Evolutionary conservation across 805 yeast species (phyloP).

Genomic region (Teunomyces gatunensis): DNA sequence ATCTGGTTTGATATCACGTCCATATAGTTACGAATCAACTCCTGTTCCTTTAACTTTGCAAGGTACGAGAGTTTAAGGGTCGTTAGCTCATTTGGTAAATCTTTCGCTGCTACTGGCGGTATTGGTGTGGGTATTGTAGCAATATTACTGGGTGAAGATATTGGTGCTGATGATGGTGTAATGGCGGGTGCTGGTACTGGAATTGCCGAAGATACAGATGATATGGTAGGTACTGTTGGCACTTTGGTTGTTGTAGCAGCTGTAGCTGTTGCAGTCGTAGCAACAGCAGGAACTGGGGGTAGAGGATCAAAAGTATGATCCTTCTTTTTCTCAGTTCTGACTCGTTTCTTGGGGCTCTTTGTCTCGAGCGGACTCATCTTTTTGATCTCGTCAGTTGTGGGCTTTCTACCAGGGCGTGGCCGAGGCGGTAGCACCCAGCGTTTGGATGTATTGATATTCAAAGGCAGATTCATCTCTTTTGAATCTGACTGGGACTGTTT

Average conservation of each 20-base stretch:
- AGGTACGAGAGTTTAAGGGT: slow-evolving; percentile 32
- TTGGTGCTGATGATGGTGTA: neutral
- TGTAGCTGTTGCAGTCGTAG: neutral
- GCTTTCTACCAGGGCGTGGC: slow-evolving; percentile 43
- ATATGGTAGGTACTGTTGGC: neutral
- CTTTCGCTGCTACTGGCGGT: slow-evolving; percentile 3
- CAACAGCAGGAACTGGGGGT: neutral
- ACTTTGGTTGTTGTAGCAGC: neutral
- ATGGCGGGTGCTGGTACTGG: neutral
- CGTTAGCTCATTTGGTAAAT: slow-evolving; percentile 13
- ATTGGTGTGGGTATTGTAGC: slow-evolving; percentile 2
- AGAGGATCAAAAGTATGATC: neutral
- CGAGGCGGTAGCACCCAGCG: slow-evolving; percentile 42
- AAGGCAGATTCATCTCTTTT: slow-evolving; percentile 11
- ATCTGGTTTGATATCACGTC: slow-evolving; percentile 43
- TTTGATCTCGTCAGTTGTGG: slow-evolving; percentile 15
- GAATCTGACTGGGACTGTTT: slow-evolving; percentile 8
- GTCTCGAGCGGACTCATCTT: neutral
- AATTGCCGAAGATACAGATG: neutral
- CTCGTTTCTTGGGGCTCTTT: slow-evolving; percentile 6
- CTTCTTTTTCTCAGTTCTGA: slow-evolving; percentile 6
- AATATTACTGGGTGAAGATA: neutral
- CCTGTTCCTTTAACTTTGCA: slow-evolving; percentile 41
- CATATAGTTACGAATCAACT: slow-evolving; percentile 39
- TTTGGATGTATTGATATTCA: slow-evolving; percentile 36